Evolutionary conservation across 2,329 filamentous ascomycete species (phyloP).

Genomic region (Apiospora aurea): DNA sequence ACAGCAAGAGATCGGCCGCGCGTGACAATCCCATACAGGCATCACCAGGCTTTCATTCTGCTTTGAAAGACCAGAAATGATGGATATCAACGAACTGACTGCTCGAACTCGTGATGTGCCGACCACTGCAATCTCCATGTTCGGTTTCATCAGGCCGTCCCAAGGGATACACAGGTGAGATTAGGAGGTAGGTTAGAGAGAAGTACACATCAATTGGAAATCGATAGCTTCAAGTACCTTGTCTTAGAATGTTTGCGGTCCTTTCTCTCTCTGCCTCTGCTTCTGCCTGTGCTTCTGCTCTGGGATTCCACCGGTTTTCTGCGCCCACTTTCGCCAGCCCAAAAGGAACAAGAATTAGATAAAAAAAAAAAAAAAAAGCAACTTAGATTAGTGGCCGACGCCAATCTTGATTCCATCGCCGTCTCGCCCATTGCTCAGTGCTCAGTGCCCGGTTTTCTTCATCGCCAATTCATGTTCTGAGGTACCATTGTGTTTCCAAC

Average conservation of each 20-base stretch:
- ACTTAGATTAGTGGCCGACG: slow-evolving; percentile 18
- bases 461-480: not conserved
- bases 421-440: not conserved
- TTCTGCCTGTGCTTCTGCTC: not conserved
- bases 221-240: not conserved
- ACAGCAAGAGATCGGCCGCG: slow-evolving; percentile 3
- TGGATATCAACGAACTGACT: not conserved
- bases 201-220: not conserved
- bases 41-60: slow-evolving; percentile 7
- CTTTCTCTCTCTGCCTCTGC: not conserved
- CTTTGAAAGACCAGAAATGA: not conserved
- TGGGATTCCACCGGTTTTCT: slow-evolving; percentile 4
- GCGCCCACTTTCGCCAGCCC: slow-evolving; percentile 5
- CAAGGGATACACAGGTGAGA: not conserved
- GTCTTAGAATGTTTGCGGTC: not conserved
- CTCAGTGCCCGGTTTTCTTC: not conserved
- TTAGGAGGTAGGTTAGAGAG: not conserved
- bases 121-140: too few species aligned
- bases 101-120: too few species aligned
- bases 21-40: slow-evolving; percentile 7
- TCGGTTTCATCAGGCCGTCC: not conserved
- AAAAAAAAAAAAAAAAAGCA: not conserved
- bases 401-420: slow-evolving; percentile 17
- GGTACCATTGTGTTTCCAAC: slow-evolving; percentile 1
- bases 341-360: not conserved